These are phyloP conservation scores for Rhizopus arrhizus DNA, from an alignment of 371 early-diverging fungal species.

Conservation along the genomic window DNA sequence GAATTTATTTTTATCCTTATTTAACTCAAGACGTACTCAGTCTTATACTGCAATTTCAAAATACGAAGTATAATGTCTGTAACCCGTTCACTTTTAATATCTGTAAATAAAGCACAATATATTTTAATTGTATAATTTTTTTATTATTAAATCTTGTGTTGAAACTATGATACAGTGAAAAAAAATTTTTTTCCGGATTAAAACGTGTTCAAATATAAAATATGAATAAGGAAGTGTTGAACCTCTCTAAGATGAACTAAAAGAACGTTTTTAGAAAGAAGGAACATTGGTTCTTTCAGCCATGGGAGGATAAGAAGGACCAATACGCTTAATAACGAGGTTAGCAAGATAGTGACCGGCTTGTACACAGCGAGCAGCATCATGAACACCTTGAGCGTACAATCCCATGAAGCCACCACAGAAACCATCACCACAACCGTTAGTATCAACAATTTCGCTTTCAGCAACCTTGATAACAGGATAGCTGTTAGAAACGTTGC, in stretches of 20 bases:
- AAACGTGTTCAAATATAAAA: not conserved
- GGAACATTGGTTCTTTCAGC: constrained; percentile 47
- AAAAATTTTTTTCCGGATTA: not conserved
- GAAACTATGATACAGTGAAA: too few relatives aligned
- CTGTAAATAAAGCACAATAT: too few relatives aligned
- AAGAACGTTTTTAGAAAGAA: constrained; percentile 35
- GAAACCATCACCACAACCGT: constrained; percentile 98
- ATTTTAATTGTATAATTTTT: too few relatives aligned
- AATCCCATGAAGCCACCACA: constrained; percentile 91
- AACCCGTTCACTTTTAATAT: not conserved
- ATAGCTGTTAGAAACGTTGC: constrained; percentile 62
- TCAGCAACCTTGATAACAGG: constrained; percentile 71
- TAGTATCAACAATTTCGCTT: constrained; percentile 89
- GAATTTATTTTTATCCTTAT: not conserved
- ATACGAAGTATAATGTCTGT: not conserved
- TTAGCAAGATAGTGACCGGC: constrained; percentile 93
- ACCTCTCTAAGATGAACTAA: not conserved
- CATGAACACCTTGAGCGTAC: constrained; percentile 74
- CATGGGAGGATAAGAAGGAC: constrained; percentile 80
- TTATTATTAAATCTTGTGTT: too few relatives aligned
- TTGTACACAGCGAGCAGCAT: constrained; percentile 61
- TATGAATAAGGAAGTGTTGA: not conserved
- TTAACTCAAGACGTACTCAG: not conserved
- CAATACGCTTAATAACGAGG: constrained; percentile 85
- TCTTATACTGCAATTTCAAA: not conserved